Evolutionary conservation across 1,284 basidiomycete species (phyloP), one percentile per base, ranked within the genome.

Genomic region (Takashimella koratensis): DNA sequence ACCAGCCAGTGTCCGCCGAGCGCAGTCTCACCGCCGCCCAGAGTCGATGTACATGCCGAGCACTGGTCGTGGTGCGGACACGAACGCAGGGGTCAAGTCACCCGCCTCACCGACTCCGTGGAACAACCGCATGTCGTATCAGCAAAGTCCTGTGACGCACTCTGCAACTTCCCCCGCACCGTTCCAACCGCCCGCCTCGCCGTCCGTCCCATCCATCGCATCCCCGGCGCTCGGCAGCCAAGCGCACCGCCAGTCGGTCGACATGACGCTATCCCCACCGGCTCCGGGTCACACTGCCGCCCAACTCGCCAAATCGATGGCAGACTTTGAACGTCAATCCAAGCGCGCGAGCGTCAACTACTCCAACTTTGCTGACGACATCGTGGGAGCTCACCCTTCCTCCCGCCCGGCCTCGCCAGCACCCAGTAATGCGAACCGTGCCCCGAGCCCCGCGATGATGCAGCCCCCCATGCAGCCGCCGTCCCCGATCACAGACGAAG

Each of bases 381-480:
- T 93, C 20, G 87, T 92, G 16, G 90, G 90, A 13, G 72, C 78
- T 0, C 85, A 87, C 62, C 87, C 89, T 24, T 61, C 78, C 0
- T 87, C 87, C 11, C 84, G 90, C 30, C 83, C 91, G 0, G 64
- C 83, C 1, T 90, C 90, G 1, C 90, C 90, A 0, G 67, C 66
- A 0, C 65, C 82, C 8, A 49, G 49, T 6, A 36, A 36, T 16
- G 16, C 30, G 8, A 39, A 24, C 16, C 55, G 56, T 13, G 53
- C 54, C 3, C 62, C 73, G 30, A 68, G 66, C 0, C 75, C 76
- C 0, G 86, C 82, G 2, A 84, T 93, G 71, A 91, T 90, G 84
- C 78, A 81, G 74, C 83, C 83, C 0, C 83, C 88, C 0, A 68
- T 77, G 0, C 78, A 81, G 41, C 72, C 79, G 0, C 59, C 78